Base-by-base conservation (phyloP, 495 filamentous ascomycete genomes). In the Penicillium fimorum region DNA sequence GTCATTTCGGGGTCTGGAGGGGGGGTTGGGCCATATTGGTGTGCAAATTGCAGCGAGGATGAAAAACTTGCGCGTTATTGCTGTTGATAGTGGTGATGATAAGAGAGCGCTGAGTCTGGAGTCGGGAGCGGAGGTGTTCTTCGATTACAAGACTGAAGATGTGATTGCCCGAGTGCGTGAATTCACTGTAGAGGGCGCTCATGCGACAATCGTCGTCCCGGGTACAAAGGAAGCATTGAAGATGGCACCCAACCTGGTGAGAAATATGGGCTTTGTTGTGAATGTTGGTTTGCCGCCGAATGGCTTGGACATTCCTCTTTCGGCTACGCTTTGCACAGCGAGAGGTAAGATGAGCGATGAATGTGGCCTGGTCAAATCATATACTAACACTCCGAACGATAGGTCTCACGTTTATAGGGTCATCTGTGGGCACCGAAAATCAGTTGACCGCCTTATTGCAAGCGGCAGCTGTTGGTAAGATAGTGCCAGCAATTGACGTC, bases 1-100 rank as follows among this genome's bases (percentile, higher is more conserved):
- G 69, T 69, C 3, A 61, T 74, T 9, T 66, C 67, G 1, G 71
- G 71, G 15, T 67, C 71, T 13, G 71, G 71, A 1, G 71, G 71
- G 4, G 4, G 71, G 71, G 6, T 55, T 74, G 5, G 71, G 71
- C 4, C 71, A 75, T 57, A 57, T 75, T 6, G 71, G 70, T 0
- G 70, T 75, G 27, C 71, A 75, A 30, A 65, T 71, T 18, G 65
- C 67, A 1, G 53, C 66, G 4, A 54, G 67, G 17, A 60, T 70
- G 29, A 66, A 63, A 45, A 59, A 60, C 17, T 53, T 66, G 2
- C 60, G 67, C 0, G 71, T 75, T 3, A 71, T 75, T 58, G 70
- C 70, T 5, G 56, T 75, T 6, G 71, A 75, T 37, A 60, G 47
- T 12, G 70, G 70, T 0, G 62, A 66, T 5, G 64, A 59, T 0